These are phyloP conservation scores for Mycena galopus DNA, from an alignment of 768 basidiomycete genomes.

Conservation along the genomic window DNA sequence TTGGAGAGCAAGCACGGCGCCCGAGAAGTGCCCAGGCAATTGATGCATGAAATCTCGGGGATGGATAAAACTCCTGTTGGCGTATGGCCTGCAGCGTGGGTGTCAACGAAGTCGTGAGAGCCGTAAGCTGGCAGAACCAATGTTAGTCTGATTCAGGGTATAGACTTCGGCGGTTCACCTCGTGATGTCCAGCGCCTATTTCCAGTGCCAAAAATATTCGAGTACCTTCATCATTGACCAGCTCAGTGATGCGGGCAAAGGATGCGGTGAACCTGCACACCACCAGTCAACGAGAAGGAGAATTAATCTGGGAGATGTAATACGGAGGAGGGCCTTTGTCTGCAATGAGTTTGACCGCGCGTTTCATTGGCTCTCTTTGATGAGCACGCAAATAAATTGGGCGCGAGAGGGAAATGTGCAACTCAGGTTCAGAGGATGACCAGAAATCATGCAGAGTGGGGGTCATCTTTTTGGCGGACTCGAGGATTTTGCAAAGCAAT, in stretches of 20 bases:
- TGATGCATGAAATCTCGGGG: slow-evolving; percentile 90
- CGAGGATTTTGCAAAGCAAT: slow-evolving; percentile 60
- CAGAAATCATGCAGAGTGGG: slow-evolving; percentile 64
- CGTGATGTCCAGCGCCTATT: slow-evolving; percentile 84
- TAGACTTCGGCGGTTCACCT: slow-evolving; percentile 59
- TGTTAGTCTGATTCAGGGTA: neutral
- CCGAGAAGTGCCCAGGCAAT: slow-evolving; percentile 89
- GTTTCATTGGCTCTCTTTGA: slow-evolving; percentile 81
- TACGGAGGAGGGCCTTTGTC: slow-evolving; percentile 61
- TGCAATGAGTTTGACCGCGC: slow-evolving; percentile 67
- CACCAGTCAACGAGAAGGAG: slow-evolving; percentile 15
- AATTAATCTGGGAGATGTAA: neutral
- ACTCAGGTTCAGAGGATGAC: slow-evolving; percentile 50
- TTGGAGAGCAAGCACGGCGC: slow-evolving; percentile 19
- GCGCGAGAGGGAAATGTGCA: slow-evolving; percentile 90
- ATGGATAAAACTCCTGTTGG: slow-evolving; percentile 83
- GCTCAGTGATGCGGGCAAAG: slow-evolving; percentile 77
- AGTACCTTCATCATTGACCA: slow-evolving; percentile 85
- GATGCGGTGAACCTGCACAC: slow-evolving; percentile 75
- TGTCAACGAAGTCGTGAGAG: slow-evolving; percentile 66
- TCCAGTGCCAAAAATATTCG: slow-evolving; percentile 86
- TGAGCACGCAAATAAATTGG: slow-evolving; percentile 85
- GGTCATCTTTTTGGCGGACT: slow-evolving; percentile 57
- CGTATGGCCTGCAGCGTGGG: slow-evolving; percentile 71
- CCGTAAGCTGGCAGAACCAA: slow-evolving; percentile 62